Percentiles rank a stretch among this genome's conserved stretches.
These are phyloP conservation scores for Davidsoniella eucalypti DNA, from an alignment of 2,329 filamentous ascomycete genomes.

Conservation along the genomic window DNA sequence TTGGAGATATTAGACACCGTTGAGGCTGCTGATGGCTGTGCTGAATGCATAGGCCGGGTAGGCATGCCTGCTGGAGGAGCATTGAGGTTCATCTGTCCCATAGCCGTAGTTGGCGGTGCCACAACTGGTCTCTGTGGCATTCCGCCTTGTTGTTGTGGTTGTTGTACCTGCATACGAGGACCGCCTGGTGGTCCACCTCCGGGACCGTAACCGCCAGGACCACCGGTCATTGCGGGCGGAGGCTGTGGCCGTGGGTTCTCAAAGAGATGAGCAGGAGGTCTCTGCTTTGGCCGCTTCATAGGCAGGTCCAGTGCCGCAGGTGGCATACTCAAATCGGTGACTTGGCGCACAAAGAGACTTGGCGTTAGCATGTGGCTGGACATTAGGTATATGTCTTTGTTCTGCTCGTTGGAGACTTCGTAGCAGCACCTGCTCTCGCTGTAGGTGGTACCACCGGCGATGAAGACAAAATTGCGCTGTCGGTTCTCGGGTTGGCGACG, in stretches of 20 bases:
- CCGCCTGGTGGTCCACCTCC: not conserved
- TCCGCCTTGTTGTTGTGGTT: not conserved
- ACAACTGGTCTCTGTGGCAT: slow-evolving; percentile 3
- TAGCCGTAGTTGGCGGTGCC: slow-evolving; percentile 6
- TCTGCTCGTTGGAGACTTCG: slow-evolving; percentile 55
- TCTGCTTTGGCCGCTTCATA: slow-evolving; percentile 60
- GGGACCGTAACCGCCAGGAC: not conserved
- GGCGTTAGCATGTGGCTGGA: slow-evolving; percentile 91
- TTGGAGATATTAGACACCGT: slow-evolving; percentile 9
- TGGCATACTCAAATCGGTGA: slow-evolving; percentile 62
- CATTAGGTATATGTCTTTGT: slow-evolving; percentile 71
- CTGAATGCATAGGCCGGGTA: slow-evolving; percentile 8
- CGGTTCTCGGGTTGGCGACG: slow-evolving; percentile 59
- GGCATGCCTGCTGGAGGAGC: not conserved
- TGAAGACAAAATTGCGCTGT: slow-evolving; percentile 82
- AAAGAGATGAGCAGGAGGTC: slow-evolving; percentile 72
- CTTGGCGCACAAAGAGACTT: slow-evolving; percentile 62
- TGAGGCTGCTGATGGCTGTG: slow-evolving; percentile 10
- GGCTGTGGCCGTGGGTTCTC: slow-evolving; percentile 33
- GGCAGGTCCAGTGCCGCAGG: slow-evolving; percentile 66
- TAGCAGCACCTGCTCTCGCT: slow-evolving; percentile 83
- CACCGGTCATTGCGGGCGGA: slow-evolving; percentile 2
- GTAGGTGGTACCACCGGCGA: slow-evolving; percentile 90
- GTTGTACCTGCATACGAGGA: not conserved
- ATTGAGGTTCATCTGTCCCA: slow-evolving; percentile 11